Evolutionary conservation across 2,329 filamentous ascomycete species (phyloP).

Genomic region (Alternaria incomplexa): DNA sequence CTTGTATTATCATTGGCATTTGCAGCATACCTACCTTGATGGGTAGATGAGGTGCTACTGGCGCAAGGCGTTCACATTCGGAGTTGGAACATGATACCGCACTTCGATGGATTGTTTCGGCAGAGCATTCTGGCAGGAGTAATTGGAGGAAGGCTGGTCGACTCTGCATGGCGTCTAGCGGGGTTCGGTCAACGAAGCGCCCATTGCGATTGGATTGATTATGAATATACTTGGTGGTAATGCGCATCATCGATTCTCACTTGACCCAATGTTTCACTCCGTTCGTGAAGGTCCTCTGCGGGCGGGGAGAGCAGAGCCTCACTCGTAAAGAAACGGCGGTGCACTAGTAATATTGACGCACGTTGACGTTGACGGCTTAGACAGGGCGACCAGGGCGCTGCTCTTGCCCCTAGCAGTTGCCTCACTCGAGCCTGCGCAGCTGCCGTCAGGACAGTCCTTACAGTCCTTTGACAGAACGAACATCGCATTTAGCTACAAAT

Average conservation of each 20-base stretch:
- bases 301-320: background rate
- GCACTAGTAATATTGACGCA: slow-evolving; percentile 6
- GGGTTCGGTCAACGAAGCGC: slow-evolving; percentile 12
- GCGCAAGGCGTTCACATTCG: slow-evolving; percentile 18
- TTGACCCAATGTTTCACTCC: background rate
- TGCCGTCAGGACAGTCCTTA: slow-evolving; percentile 3
- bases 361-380: slow-evolving; percentile 15
- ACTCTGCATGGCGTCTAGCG: slow-evolving; percentile 2
- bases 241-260: background rate
- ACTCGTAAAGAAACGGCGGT: background rate
- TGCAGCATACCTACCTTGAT: slow-evolving; percentile 25
- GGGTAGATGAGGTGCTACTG: slow-evolving; percentile 15
- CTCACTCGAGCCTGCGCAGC: slow-evolving; percentile 17
- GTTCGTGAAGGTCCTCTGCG: background rate
- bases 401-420: slow-evolving; percentile 17
- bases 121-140: slow-evolving; percentile 29
- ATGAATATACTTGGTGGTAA: background rate
- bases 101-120: slow-evolving; percentile 11
- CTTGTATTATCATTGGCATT: slow-evolving; percentile 26
- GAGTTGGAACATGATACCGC: background rate
- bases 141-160: slow-evolving; percentile 8
- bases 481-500: slow-evolving; percentile 4
- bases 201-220: slow-evolving; percentile 4
- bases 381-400: slow-evolving; percentile 17
- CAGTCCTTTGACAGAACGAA: slow-evolving; percentile 3